A percentile compares a stretch with the other conserved stretches of the same genome.
phyloP scores from a whole-genome alignment of 2,329 filamentous ascomycete genomes.

The Calonectria hongkongensis region DNA sequence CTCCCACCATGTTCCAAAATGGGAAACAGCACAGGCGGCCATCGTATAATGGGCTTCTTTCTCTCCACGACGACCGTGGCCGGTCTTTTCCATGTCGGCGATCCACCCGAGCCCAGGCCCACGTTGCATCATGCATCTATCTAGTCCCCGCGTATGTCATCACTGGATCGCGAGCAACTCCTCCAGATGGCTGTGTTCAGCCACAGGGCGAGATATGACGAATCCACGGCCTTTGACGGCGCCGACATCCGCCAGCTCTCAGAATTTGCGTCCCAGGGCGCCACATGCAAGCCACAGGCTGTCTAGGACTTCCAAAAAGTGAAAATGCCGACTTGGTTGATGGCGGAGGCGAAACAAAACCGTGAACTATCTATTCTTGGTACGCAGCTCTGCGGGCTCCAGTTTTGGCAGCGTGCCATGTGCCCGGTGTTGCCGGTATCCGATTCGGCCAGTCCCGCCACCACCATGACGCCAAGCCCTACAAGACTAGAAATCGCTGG shows the following conservation, averaged over 20 bases:
- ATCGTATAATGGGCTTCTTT: constrained; percentile 43
- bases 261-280: neutral
- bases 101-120: constrained; percentile 43
- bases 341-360: constrained; percentile 42
- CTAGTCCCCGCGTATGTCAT: constrained; percentile 45
- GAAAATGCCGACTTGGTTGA: constrained; percentile 35
- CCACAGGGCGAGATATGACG: constrained; percentile 28
- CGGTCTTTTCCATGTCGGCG: constrained; percentile 39
- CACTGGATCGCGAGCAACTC: constrained; percentile 17
- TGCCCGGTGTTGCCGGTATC: constrained; percentile 50
- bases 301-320: neutral
- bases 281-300: neutral
- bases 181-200: constrained; percentile 39
- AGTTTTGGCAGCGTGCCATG: constrained; percentile 45
- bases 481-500: constrained; percentile 41
- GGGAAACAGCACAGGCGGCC: constrained; percentile 43
- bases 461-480: constrained; percentile 41
- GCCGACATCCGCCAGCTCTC: constrained; percentile 22
- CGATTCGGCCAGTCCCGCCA: constrained; percentile 45
- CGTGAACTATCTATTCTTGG: constrained; percentile 52
- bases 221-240: constrained; percentile 32
- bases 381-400: constrained; percentile 43
- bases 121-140: constrained; percentile 44
- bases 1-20: constrained; percentile 47
- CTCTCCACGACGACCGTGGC: constrained; percentile 41